Base-by-base conservation (phyloP, 345 rosid species). In the Barbarea vulgaris region DNA sequence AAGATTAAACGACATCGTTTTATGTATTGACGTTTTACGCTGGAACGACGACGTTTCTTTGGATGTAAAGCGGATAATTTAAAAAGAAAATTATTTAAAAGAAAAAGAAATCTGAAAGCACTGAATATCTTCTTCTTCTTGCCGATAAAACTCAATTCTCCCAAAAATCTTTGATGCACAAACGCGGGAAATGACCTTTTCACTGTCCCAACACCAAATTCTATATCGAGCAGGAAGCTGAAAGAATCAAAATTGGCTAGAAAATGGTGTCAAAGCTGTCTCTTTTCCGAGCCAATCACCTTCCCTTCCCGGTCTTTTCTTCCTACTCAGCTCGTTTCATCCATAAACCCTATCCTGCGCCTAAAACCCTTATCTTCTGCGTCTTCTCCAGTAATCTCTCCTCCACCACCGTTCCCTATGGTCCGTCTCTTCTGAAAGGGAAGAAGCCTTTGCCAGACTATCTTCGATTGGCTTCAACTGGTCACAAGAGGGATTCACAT, bases 391-490 rank as follows among this genome's bases (percentile, higher is more conserved):
- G 41, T n/a, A 61, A 33, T 22, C 36, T 36, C 53, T 9, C 79
- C 15, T 75, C 77, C 31, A 5, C 65, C 27, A 8, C 66, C 41
- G 66, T 81, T 27, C 83, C 86, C 2, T 91, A 93, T 54, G 97
- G 96, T 6, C 97, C 97, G 28, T 89, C 93, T 67, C 91, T 94
- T 54, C 84, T 25, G 24, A 94, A 87, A 83, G 97, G 98, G 44
- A 82, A 72, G 59, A 74, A 31, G 39, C 84, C 85, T 10, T 52
- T 24, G 58, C 53, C 31, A 7, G 54, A 51, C 14, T 47, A 74
- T 52, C 67, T 75, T 27, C 1, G 62, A 46, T 27, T 50, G 12
- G 12, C 42, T 41, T 62, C 74, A 31, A 22, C 47, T 18, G 39
- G 34, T 50, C 65, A n/a, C 69, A 19, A 59, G 34, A 47, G 64